Percentiles rank a stretch among this genome's conserved stretches.
phyloP scores from a whole-genome alignment of 306 rosid genomes.

The Carpinus viminea region DNA sequence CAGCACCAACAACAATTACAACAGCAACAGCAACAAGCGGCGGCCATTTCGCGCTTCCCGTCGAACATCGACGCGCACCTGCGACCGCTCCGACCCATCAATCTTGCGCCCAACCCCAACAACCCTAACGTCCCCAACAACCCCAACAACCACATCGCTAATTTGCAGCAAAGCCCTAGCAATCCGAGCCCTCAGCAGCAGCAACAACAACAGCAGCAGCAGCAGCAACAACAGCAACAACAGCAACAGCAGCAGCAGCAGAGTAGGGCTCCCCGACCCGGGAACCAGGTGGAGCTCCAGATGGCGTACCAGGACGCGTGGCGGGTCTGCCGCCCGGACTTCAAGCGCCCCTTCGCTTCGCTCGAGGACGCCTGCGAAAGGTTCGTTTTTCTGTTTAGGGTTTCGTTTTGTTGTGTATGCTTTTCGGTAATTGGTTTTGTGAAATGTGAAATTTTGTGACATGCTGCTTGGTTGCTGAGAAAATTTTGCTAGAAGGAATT shows the following conservation, averaged over 20 bases:
- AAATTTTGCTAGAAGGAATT: neutral
- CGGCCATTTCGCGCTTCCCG: constrained; percentile 87
- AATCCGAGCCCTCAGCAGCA: constrained; percentile 32
- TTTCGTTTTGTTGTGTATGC: too few species aligned
- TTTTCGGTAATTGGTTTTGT: neutral
- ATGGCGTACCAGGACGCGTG: constrained; percentile 98
- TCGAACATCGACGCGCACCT: constrained; percentile 90
- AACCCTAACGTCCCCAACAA: constrained; percentile 23
- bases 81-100: constrained; percentile 74
- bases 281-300: constrained; percentile 81
- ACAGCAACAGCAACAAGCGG: constrained; percentile 47
- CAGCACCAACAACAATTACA: constrained; percentile 36
- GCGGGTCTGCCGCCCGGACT: constrained; percentile 90
- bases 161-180: constrained; percentile 48
- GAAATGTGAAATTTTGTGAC: neutral
- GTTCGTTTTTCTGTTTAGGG: constrained; percentile 26
- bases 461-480: constrained; percentile 11
- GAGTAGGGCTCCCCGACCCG: constrained; percentile 67
- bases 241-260: constrained; percentile 43
- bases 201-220: constrained; percentile 30
- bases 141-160: constrained; percentile 33
- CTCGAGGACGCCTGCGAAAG: constrained; percentile 95
- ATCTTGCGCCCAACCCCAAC: constrained; percentile 45
- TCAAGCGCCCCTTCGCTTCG: constrained; percentile 86
- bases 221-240: constrained; percentile 22